Evolutionary conservation across 2,329 filamentous ascomycete genomes (phyloP), one percentile per base, ranked within the genome.

Genomic region (Trichoderma sp.): DNA sequence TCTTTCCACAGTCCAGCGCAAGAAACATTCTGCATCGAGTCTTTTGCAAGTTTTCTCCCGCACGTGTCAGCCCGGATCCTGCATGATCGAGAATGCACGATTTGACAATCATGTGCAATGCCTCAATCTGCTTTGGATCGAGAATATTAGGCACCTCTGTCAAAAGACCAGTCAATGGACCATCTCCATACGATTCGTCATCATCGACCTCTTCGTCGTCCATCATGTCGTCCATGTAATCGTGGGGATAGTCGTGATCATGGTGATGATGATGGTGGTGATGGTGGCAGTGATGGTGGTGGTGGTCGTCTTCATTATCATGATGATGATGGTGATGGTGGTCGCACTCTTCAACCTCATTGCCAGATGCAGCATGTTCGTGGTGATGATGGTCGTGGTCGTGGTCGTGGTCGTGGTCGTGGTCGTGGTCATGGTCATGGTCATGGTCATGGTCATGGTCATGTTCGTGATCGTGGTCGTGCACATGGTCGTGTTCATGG

Each of bases 61-160:
- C 87, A 11, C 85, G 81, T 58, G 91, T 92, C 8, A 89, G 83
- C 0, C 90, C 89, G 74, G 92, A 91, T 73, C 92, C 93, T 72
- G 89, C 86, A n/a, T 90, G 90, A 77, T 97, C 93, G 26, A 97
- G 90, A 68, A 98, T 97, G 74, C 95, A 97, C 15, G 93, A 95
- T 84, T 98, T 97, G 77, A 98, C 92, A 73, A 98, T 97, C 95
- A 98, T 97, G 70, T 97, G 95, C 68, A 98, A 84, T 6, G 96
- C 95, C 81, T 98, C 95, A 69, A 98, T 98, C 81, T 98, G 95
- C 71, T 94, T 95, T 0, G 95, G 95, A 57, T 97, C 95, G 34
- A 98, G 86, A 47, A 98, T 97, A 75, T 98, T 92, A 34, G 95
- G 95, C 14, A 98, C 94, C 80, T 98, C 95, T 0, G 95, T 98